A percentile compares a stretch with the other conserved stretches of the same genome.
Evolutionary conservation across 2,329 filamentous ascomycete genomes (phyloP).

Genomic region (Pseudonectria buxi): DNA sequence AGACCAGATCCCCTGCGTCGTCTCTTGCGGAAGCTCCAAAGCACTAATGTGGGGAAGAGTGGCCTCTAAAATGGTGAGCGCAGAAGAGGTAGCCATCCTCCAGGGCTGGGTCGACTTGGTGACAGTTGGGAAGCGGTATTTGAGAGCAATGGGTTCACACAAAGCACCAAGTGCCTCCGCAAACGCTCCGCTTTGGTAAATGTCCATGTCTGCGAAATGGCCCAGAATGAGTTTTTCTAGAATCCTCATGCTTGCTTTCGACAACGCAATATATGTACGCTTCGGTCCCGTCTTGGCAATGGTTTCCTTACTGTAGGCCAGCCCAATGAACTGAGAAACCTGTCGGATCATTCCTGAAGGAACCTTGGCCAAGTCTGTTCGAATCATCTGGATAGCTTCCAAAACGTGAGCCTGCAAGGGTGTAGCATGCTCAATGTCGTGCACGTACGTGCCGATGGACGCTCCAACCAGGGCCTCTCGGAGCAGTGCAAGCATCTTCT

Average conservation of each 20-base stretch:
- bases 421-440: constrained; percentile 67
- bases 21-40: constrained; percentile 37
- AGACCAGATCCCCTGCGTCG: constrained; percentile 60
- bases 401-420: constrained; percentile 65
- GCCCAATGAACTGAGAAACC: constrained; percentile 61
- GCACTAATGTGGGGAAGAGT: constrained; percentile 55
- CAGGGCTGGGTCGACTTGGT: constrained; percentile 69
- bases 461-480: constrained; percentile 65
- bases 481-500: constrained; percentile 64
- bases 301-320: constrained; percentile 53
- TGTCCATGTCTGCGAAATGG: constrained; percentile 55
- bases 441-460: constrained; percentile 59
- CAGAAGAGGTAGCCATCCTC: constrained; percentile 69
- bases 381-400: constrained; percentile 59
- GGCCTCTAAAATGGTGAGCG: constrained; percentile 60
- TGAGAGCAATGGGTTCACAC: constrained; percentile 63
- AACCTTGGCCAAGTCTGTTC: constrained; percentile 57
- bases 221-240: constrained; percentile 54
- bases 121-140: constrained; percentile 69
- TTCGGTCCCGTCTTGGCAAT: constrained; percentile 35
- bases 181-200: constrained; percentile 65
- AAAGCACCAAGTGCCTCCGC: constrained; percentile 60
- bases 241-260: constrained; percentile 71
- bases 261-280: constrained; percentile 83
- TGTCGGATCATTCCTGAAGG: constrained; percentile 62